These are phyloP conservation scores for Macrolepiota fuliginosa DNA, from an alignment of 768 basidiomycete genomes.

Conservation along the genomic window DNA sequence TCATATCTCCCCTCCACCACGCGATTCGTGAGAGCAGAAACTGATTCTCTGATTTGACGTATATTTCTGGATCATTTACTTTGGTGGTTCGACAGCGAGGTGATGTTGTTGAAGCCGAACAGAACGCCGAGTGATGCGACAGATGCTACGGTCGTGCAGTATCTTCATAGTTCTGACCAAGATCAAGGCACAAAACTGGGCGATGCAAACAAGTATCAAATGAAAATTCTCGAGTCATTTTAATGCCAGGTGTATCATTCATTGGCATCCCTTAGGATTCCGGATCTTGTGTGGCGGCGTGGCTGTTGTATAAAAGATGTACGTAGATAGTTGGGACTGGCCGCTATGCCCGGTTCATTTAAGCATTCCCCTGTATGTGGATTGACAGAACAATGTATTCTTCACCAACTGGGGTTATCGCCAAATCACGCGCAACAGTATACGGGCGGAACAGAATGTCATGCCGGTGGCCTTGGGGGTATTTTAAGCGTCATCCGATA, in stretches of 20 bases:
- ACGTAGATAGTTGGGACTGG: too few relatives aligned
- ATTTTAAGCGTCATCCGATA: too few relatives aligned
- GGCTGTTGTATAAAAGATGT: too few relatives aligned
- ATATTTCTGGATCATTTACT: background rate
- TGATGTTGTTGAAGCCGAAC: background rate
- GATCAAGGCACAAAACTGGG: background rate
- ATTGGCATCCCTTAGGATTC: background rate
- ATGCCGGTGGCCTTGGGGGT: too few relatives aligned
- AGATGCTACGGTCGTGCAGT: background rate
- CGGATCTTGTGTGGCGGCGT: too few relatives aligned
- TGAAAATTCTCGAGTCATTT: slow-evolving; percentile 4
- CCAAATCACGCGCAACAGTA: too few relatives aligned
- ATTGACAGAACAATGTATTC: too few relatives aligned
- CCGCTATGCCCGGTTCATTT: too few relatives aligned
- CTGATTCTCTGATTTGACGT: background rate
- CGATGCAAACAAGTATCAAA: slow-evolving; percentile 2
- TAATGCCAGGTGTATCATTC: background rate
- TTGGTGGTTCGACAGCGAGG: background rate
- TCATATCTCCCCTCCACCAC: background rate
- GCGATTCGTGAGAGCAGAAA: background rate
- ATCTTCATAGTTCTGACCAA: background rate
- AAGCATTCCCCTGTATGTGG: too few relatives aligned
- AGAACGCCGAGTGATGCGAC: background rate
- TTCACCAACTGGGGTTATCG: too few relatives aligned
- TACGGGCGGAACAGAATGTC: too few relatives aligned